These are phyloP conservation scores for Arthrobotrys sinensis DNA, from an alignment of 2,329 filamentous ascomycete genomes.

Conservation along the genomic window DNA sequence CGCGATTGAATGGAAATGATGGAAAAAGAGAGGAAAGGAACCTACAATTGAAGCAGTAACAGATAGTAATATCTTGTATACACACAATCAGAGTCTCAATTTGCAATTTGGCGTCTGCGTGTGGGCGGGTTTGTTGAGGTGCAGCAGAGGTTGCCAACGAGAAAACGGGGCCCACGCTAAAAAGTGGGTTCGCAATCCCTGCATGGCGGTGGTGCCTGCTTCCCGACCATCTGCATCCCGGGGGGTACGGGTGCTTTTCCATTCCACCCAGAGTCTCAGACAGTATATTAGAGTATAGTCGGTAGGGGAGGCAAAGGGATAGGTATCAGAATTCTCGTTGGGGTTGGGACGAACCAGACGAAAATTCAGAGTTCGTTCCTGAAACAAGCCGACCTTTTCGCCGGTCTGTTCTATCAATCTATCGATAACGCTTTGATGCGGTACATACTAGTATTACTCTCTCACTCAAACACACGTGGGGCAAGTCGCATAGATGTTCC, in stretches of 20 bases:
- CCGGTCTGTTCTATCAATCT: too few relatives aligned
- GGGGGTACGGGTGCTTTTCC: neutral
- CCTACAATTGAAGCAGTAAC: neutral
- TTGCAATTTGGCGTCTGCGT: conserved; percentile 30
- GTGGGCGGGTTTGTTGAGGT: conserved; percentile 25
- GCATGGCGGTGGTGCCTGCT: conserved; percentile 1
- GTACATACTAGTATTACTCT: neutral
- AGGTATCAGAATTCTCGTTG: conserved; percentile 12
- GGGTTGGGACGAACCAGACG: conserved; percentile 20
- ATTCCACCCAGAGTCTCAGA: neutral
- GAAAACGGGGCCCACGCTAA: conserved; percentile 16
- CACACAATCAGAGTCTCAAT: too few relatives aligned
- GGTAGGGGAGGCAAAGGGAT: neutral
- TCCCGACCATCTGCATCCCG: conserved; percentile 1
- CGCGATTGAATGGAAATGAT: neutral
- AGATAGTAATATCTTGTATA: neutral
- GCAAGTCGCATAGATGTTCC: neutral
- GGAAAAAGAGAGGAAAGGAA: neutral
- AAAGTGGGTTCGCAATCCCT: conserved; percentile 27
- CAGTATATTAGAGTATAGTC: neutral
- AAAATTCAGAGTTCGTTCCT: conserved; percentile 8
- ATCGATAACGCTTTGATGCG: conserved; percentile 20
- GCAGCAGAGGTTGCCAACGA: conserved; percentile 15
- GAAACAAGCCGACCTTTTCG: conserved; percentile 22
- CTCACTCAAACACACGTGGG: neutral